Conservation (phyloP, 495 filamentous ascomycete genomes). For the Pseudomonodictys pantanalensis region DNA sequence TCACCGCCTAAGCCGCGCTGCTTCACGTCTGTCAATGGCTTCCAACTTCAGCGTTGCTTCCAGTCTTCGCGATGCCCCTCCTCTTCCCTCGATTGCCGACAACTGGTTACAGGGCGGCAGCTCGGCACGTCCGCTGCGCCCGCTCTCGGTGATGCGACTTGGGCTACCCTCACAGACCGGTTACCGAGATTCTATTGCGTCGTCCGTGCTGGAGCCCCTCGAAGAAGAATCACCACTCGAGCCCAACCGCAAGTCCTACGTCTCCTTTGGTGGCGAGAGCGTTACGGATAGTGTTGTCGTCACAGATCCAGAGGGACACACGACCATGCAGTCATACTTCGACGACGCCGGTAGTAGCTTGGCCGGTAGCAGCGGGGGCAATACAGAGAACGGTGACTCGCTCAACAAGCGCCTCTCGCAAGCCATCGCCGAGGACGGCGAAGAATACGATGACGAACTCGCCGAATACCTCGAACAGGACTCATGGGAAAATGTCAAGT, state of each 20-base stretch:
- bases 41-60: slow-evolving; percentile 92
- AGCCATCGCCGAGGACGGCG: slow-evolving; percentile 71
- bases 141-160: slow-evolving; percentile 61
- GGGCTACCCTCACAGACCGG: slow-evolving; percentile 53
- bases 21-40: slow-evolving; percentile 86
- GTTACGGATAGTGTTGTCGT: slow-evolving; percentile 67
- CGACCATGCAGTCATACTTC: slow-evolving; percentile 70
- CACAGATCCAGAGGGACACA: slow-evolving; percentile 71
- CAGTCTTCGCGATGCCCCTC: slow-evolving; percentile 80
- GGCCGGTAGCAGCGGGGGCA: slow-evolving; percentile 66
- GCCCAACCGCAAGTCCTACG: slow-evolving; percentile 90
- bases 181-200: slow-evolving; percentile 83
- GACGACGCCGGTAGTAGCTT: slow-evolving; percentile 76
- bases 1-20: slow-evolving; percentile 81
- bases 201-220: slow-evolving; percentile 79
- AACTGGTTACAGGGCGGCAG: slow-evolving; percentile 71
- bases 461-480: slow-evolving; percentile 76
- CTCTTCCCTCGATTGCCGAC: slow-evolving; percentile 94
- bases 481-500: slow-evolving; percentile 90
- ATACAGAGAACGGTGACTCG: slow-evolving; percentile 58
- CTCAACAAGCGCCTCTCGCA: slow-evolving; percentile 66
- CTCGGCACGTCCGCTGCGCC: slow-evolving; percentile 51
- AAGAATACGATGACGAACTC: slow-evolving; percentile 69
- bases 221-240: slow-evolving; percentile 91
- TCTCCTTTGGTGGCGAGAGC: slow-evolving; percentile 77